Percentiles rank a stretch among this genome's conserved stretches.
These are phyloP conservation scores for Alloteropsis angusta DNA, from an alignment of 202 grass and related monocot genomes.

Conservation along the genomic window DNA sequence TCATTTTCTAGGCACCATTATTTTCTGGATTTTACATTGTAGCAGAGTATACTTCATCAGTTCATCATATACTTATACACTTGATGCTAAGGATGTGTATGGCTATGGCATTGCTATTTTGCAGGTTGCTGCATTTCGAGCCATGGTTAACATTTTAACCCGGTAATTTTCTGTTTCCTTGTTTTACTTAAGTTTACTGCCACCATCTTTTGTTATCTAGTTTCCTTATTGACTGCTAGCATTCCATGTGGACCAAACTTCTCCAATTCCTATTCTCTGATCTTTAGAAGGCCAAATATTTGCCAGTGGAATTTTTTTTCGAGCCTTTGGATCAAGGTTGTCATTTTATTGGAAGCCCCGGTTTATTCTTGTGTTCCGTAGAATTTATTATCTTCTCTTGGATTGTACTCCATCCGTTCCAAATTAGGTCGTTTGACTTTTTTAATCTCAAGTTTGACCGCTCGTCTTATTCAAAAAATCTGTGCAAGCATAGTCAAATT, in stretches of 20 bases:
- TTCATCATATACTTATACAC: conserved; percentile 15
- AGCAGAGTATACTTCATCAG: neutral
- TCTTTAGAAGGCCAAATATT: neutral
- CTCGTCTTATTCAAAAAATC: too few relatives aligned
- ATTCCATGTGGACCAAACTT: neutral
- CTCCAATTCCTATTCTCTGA: neutral
- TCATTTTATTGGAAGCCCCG: neutral
- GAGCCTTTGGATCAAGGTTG: neutral
- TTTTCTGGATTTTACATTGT: neutral
- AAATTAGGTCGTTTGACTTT: too few relatives aligned
- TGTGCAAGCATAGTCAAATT: too few relatives aligned
- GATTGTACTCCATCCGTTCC: too few relatives aligned
- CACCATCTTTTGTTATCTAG: neutral
- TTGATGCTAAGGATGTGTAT: neutral
- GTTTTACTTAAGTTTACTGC: conserved; percentile 10
- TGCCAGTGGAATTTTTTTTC: neutral
- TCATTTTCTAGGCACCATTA: neutral
- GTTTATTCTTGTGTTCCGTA: neutral
- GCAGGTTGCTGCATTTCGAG: conserved; percentile 96
- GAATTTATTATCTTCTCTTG: conserved; percentile 14
- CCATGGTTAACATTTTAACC: conserved; percentile 99
- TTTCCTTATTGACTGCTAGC: conserved; percentile 24
- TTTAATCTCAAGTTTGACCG: too few relatives aligned
- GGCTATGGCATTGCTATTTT: neutral
- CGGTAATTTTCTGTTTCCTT: conserved; percentile 38